Percentiles rank a stretch among this genome's conserved stretches.
phyloP scores from a whole-genome alignment of 768 basidiomycete genomes.

The Cystofilobasidium macerans region DNA sequence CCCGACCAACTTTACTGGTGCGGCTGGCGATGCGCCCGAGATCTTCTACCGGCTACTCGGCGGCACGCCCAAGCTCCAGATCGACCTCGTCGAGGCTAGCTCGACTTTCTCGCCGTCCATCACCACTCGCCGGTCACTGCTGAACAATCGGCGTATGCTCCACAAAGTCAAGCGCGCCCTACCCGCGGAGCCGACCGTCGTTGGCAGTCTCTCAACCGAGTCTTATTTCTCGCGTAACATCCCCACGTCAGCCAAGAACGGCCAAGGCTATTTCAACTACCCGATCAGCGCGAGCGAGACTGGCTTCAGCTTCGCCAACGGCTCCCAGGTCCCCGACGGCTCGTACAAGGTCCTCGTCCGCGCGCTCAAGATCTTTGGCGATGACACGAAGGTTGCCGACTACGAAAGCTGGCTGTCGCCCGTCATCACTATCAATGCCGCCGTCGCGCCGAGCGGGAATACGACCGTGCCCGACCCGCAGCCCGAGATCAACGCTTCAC shows the following conservation, averaged over 20 bases:
- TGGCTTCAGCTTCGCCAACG: slow-evolving; percentile 37
- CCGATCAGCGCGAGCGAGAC: slow-evolving; percentile 28
- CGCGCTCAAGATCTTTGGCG: slow-evolving; percentile 44
- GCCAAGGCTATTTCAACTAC: background rate
- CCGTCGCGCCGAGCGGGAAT: background rate
- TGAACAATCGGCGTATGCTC: background rate
- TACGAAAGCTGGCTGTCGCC: slow-evolving; percentile 34
- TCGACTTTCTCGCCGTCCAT: slow-evolving; percentile 27
- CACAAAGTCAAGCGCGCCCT: background rate
- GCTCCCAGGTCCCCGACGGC: slow-evolving; percentile 43
- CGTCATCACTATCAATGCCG: background rate
- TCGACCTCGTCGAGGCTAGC: slow-evolving; percentile 28
- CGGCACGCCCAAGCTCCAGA: slow-evolving; percentile 20
- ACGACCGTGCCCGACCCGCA: background rate
- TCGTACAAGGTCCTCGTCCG: slow-evolving; percentile 43
- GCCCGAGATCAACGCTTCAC: background rate
- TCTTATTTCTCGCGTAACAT: slow-evolving; percentile 2
- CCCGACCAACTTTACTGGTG: slow-evolving; percentile 10
- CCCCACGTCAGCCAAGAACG: background rate
- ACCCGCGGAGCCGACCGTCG: background rate
- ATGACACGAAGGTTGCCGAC: slow-evolving; percentile 40
- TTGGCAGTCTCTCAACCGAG: slow-evolving; percentile 6
- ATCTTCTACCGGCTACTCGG: slow-evolving; percentile 21
- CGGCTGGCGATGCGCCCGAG: slow-evolving; percentile 2
- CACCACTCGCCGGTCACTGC: background rate